Conservation (phyloP, 495 filamentous ascomycete species). For the Penicillium flavigenum region DNA sequence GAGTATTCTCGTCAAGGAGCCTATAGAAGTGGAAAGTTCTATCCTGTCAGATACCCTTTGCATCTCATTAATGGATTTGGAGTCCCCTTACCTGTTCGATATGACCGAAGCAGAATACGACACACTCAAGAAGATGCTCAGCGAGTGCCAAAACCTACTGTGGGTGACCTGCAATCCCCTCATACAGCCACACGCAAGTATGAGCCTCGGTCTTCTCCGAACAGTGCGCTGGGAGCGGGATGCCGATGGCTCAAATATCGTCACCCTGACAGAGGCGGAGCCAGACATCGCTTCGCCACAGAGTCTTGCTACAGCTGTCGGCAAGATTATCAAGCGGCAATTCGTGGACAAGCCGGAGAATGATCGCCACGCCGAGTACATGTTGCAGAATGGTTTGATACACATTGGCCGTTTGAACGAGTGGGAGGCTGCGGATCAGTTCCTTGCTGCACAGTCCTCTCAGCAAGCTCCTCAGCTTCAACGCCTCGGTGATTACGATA, state of each 20-base stretch:
- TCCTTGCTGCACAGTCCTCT: conserved; percentile 18
- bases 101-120: conserved; percentile 12
- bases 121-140: conserved; percentile 24
- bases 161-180: conserved; percentile 36
- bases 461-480: conserved; percentile 4
- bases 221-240: conserved; percentile 32
- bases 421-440: conserved; percentile 22
- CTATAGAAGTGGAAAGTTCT: conserved; percentile 3
- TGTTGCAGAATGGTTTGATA: conserved; percentile 23
- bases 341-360: conserved; percentile 13
- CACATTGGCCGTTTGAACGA: conserved; percentile 31
- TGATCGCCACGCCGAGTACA: conserved; percentile 29
- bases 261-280: conserved; percentile 20
- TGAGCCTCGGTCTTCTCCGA: conserved; percentile 28
- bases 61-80: conserved; percentile 22
- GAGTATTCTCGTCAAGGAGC: neutral
- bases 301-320: conserved; percentile 4
- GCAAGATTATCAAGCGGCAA: conserved; percentile 23
- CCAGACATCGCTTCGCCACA: neutral
- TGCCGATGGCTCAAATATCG: conserved; percentile 27
- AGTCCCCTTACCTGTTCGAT: conserved; percentile 7
- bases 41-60: conserved; percentile 5
- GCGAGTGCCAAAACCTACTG: conserved; percentile 26
- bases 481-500: conserved; percentile 8
- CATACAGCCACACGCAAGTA: conserved; percentile 11